A percentile compares a stretch with the other conserved stretches of the same genome.
Conservation (phyloP, 257 asterid genomes). For the Gentiana dahurica region DNA sequence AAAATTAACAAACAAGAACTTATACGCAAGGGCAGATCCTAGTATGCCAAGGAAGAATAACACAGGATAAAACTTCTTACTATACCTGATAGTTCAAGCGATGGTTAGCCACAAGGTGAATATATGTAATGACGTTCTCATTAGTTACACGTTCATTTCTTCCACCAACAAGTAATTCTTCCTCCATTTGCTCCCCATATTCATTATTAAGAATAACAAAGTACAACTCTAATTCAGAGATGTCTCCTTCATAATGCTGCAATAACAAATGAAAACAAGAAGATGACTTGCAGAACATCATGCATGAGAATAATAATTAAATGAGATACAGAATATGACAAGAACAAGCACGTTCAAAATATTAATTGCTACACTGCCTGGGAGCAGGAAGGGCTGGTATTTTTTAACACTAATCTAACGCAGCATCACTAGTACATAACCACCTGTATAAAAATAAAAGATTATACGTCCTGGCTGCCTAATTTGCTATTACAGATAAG, state of each 20-base stretch:
- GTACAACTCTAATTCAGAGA: constrained; percentile 75
- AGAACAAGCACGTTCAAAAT: too few species aligned
- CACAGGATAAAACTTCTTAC: constrained; percentile 2
- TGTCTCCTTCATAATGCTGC: constrained; percentile 76
- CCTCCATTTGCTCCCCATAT: constrained; percentile 95
- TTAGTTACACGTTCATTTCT: constrained; percentile 70
- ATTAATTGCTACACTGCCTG: too few species aligned
- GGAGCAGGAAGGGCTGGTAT: not conserved
- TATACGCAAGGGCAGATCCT: not conserved
- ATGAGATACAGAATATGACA: too few species aligned
- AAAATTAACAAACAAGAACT: not conserved
- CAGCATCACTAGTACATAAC: too few species aligned
- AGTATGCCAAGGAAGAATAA: not conserved
- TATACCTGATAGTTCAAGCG: constrained; percentile 85
- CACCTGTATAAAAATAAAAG: too few species aligned
- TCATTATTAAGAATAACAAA: constrained; percentile 84
- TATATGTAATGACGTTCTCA: constrained; percentile 86
- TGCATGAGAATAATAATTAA: not conserved
- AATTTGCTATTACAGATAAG: too few species aligned
- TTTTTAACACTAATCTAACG: too few species aligned
- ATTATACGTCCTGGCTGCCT: too few species aligned
- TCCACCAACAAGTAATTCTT: constrained; percentile 87
- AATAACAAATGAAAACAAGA: constrained; percentile 15
- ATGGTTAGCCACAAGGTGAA: constrained; percentile 92
- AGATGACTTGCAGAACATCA: too few species aligned